phyloP scores from a whole-genome alignment of 1,139 yeast genomes.

The Saccharomycopsis hybrid region DNA sequence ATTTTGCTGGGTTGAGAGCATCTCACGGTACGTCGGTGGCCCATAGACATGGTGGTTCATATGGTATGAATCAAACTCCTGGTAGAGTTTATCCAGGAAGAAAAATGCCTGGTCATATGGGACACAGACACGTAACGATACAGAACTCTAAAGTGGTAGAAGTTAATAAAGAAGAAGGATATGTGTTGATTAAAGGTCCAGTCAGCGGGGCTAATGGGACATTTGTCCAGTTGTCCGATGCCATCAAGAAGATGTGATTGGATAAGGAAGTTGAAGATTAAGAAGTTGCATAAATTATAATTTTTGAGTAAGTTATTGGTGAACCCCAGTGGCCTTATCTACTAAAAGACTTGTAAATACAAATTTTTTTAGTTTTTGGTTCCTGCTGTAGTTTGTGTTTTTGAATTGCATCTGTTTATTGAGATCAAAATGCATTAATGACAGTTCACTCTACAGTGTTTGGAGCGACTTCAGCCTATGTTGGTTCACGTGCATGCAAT shows the following conservation, averaged over 20 bases:
- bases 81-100: constrained; percentile 96
- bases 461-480: no score
- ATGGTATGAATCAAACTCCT: constrained; percentile 92
- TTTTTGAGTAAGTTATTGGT: no score
- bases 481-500: no score
- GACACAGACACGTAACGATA: constrained; percentile 65
- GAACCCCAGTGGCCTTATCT: no score
- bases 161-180: constrained; percentile 74
- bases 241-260: constrained; percentile 42
- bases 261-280: no score
- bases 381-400: no score
- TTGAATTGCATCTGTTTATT: no score
- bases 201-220: constrained; percentile 86
- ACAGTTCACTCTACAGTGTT: no score
- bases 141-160: constrained; percentile 73
- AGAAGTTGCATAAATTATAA: no score
- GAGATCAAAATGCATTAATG: no score
- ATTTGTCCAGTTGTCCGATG: constrained; percentile 71
- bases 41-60: constrained; percentile 96
- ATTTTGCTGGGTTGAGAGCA: constrained; percentile 86
- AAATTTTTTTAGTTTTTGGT: no score
- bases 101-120: constrained; percentile 99
- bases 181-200: constrained; percentile 79
- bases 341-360: no score
- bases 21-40: constrained; percentile 94